Percentiles rank a stretch among this genome's conserved stretches.
phyloP scores from a whole-genome alignment of 225 moss, liverwort and hornwort species.

The Pseudoscleropodium purum region DNA sequence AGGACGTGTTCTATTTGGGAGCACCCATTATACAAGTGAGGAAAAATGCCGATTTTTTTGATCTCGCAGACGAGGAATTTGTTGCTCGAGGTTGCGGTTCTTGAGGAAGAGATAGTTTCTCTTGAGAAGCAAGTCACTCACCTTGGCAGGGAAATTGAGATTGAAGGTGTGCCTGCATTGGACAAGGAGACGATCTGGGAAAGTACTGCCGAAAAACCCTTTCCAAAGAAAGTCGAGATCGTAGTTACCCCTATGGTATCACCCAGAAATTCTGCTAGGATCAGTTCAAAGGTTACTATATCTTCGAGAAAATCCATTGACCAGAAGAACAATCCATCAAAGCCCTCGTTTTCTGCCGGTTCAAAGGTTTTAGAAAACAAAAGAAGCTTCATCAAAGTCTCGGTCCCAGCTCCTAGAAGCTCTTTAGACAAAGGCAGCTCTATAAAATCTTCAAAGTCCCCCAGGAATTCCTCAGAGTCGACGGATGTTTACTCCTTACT shows the following conservation, averaged over 20 bases:
- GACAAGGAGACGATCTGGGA: conserved; percentile 19
- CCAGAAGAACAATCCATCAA: conserved; percentile 8
- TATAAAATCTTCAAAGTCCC: neutral
- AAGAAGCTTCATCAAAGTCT: neutral
- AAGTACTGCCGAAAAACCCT: neutral
- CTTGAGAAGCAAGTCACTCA: conserved; percentile 32
- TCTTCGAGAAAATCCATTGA: conserved; percentile 9
- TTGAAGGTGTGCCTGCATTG: neutral
- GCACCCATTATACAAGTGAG: neutral
- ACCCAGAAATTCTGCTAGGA: conserved; percentile 1
- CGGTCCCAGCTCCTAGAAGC: neutral
- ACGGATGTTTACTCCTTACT: neutral
- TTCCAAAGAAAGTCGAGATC: neutral
- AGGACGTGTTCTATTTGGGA: neutral
- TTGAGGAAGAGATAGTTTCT: conserved; percentile 42
- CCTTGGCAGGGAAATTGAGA: conserved; percentile 24
- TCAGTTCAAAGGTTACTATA: neutral
- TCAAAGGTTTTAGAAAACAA: neutral
- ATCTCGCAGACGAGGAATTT: conserved; percentile 31
- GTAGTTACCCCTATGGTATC: neutral
- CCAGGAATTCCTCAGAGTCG: neutral
- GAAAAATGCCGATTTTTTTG: neutral
- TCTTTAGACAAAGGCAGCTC: neutral
- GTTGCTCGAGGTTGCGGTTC: conserved; percentile 43
- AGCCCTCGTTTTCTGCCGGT: neutral